Conservation (phyloP, 805 yeast genomes). For the Myxozyma vanderwaltii region DNA sequence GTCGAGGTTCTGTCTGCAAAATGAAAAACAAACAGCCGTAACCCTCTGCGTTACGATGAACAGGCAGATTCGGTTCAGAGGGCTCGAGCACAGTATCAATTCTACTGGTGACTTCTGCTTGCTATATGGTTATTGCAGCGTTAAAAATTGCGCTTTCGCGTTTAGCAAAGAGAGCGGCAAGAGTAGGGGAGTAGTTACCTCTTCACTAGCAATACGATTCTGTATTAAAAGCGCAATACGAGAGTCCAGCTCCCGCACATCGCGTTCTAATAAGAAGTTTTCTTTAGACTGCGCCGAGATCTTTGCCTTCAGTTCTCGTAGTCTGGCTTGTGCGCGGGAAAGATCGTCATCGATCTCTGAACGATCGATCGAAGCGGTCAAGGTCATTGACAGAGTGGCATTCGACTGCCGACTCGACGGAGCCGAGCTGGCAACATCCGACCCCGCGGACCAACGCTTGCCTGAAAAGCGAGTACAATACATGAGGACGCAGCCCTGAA, state of each 20-base stretch:
- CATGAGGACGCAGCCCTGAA: background rate
- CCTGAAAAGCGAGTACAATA: background rate
- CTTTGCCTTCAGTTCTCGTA: conserved; percentile 41
- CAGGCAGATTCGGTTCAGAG: conserved; percentile 38
- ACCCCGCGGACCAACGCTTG: background rate
- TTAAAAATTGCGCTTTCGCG: too few species aligned
- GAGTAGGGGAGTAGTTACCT: conserved; percentile 18
- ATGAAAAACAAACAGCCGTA: conserved; percentile 44
- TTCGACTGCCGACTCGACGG: conserved; percentile 41
- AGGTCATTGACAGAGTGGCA: conserved; percentile 43
- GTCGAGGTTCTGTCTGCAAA: conserved; percentile 45
- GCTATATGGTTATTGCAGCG: too few species aligned
- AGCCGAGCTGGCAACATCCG: background rate
- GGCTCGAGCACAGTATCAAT: conserved; percentile 35
- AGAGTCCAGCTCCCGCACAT: conserved; percentile 45
- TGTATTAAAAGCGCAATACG: conserved; percentile 47
- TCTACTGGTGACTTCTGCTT: conserved; percentile 42
- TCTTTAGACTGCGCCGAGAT: conserved; percentile 44
- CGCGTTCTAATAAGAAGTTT: conserved; percentile 45
- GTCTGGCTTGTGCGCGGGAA: conserved; percentile 39
- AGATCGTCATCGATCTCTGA: conserved; percentile 43
- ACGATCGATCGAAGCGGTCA: conserved; percentile 43
- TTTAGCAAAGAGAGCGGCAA: background rate
- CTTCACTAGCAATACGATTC: conserved; percentile 44
- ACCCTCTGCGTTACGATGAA: conserved; percentile 39